Conservation (phyloP, 2,329 filamentous ascomycete genomes). For the Colletotrichum eleusines region DNA sequence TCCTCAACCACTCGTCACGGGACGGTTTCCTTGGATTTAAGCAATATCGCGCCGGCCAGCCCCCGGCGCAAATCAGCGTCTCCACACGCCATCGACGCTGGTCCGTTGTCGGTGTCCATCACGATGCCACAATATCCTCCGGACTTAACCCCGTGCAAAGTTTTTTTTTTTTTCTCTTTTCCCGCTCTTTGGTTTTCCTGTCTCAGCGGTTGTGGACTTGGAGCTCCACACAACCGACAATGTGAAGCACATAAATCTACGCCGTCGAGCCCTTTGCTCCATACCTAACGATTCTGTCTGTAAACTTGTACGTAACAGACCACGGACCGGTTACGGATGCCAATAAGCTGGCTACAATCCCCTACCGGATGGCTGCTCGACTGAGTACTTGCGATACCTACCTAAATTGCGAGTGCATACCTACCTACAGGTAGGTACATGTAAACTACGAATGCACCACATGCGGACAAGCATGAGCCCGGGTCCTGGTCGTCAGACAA, state of each 20-base stretch:
- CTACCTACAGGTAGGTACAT: background rate
- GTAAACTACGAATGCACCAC: background rate
- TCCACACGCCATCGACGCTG: conserved; percentile 17
- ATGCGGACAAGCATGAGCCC: background rate
- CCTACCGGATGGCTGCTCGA: background rate
- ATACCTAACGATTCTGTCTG: background rate
- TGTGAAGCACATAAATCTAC: conserved; percentile 21
- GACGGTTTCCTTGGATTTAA: conserved; percentile 21
- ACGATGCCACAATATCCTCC: conserved; percentile 34
- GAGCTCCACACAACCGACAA: conserved; percentile 20
- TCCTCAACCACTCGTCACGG: too few relatives aligned
- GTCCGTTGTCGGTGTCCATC: conserved; percentile 22
- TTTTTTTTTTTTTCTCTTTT: background rate
- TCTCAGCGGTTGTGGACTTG: background rate
- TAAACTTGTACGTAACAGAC: background rate
- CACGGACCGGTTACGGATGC: conserved; percentile 1
- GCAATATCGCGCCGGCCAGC: conserved; percentile 30
- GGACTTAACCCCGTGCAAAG: conserved; percentile 29
- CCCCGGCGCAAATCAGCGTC: conserved; percentile 40
- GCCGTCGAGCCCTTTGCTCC: background rate
- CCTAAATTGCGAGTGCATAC: background rate
- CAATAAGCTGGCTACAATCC: background rate
- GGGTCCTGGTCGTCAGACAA: background rate
- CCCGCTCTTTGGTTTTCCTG: background rate
- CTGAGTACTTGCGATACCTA: conserved; percentile 8